Evolutionary conservation across 1,139 yeast species (phyloP).

Genomic region (Suhomyces guaymorum): DNA sequence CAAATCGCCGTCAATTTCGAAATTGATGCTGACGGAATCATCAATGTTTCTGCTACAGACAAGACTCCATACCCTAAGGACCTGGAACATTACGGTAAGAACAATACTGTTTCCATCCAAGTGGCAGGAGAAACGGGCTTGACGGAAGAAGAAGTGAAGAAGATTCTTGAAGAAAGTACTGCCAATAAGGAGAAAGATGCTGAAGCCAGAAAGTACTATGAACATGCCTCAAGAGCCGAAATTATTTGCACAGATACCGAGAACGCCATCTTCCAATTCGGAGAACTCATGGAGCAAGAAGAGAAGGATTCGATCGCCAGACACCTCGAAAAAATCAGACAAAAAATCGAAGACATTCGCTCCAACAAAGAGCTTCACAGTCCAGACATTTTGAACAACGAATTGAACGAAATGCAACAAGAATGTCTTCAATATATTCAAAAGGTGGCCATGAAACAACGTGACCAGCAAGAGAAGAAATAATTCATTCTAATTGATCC

Average conservation of each 20-base stretch:
- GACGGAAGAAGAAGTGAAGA: slow-evolving; percentile 61
- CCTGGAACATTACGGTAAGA: slow-evolving; percentile 30
- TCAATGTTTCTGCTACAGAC: slow-evolving; percentile 71
- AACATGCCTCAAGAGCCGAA: slow-evolving; percentile 56
- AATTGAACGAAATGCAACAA: slow-evolving; percentile 53
- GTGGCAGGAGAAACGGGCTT: slow-evolving; percentile 71
- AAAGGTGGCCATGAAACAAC: slow-evolving; percentile 48
- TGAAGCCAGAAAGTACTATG: slow-evolving; percentile 40
- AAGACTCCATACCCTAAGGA: slow-evolving; percentile 52
- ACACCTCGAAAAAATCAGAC: slow-evolving; percentile 39
- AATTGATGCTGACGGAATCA: slow-evolving; percentile 82
- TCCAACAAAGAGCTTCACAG: slow-evolving; percentile 32
- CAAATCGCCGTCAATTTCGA: slow-evolving; percentile 73
- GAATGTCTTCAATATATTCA: slow-evolving; percentile 52
- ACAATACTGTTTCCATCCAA: slow-evolving; percentile 56
- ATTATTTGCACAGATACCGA: slow-evolving; percentile 59
- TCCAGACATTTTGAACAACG: slow-evolving; percentile 40
- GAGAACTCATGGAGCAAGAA: slow-evolving; percentile 37
- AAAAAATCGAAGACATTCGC: slow-evolving; percentile 50
- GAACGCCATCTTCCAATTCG: slow-evolving; percentile 49
- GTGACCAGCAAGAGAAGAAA: not conserved
- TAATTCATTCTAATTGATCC: not conserved
- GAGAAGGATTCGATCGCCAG: slow-evolving; percentile 33
- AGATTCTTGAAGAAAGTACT: slow-evolving; percentile 55
- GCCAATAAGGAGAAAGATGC: slow-evolving; percentile 45